These are phyloP conservation scores for Pseudohyphozyma bogoriensis DNA, from an alignment of 768 basidiomycete species.

Conservation along the genomic window DNA sequence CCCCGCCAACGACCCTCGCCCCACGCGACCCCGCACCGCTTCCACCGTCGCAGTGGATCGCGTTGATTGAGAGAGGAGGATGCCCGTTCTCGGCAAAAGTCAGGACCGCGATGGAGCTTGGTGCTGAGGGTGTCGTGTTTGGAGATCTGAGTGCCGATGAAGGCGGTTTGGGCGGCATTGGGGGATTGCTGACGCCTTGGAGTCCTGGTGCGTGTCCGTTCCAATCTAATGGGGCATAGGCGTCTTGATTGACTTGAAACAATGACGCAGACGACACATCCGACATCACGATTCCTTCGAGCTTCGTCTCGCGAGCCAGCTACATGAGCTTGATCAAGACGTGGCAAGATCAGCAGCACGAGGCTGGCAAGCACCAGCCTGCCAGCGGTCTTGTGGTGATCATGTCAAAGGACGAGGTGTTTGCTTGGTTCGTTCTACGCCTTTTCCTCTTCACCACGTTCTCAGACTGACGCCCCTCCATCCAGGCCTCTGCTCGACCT, in stretches of 20 bases:
- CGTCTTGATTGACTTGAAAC: background rate
- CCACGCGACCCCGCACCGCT: too few relatives aligned
- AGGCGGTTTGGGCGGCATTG: constrained; percentile 52
- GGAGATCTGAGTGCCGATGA: constrained; percentile 57
- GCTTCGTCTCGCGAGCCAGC: constrained; percentile 77
- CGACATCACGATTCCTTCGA: constrained; percentile 71
- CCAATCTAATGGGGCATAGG: constrained; percentile 7
- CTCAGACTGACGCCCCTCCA: constrained; percentile 75
- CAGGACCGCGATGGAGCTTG: constrained; percentile 53
- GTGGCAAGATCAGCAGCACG: constrained; percentile 39
- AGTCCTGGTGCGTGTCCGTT: constrained; percentile 56
- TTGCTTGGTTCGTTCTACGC: constrained; percentile 54
- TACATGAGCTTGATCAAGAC: constrained; percentile 50
- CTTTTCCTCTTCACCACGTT: constrained; percentile 54
- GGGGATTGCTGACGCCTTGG: constrained; percentile 72
- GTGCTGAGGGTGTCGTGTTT: constrained; percentile 82
- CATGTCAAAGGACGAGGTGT: constrained; percentile 43
- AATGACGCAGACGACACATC: constrained; percentile 56
- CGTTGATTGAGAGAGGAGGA: constrained; percentile 74
- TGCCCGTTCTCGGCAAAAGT: constrained; percentile 89
- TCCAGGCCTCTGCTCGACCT: constrained; percentile 42
- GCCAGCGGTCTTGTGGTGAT: constrained; percentile 35
- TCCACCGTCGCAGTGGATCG: constrained; percentile 69
- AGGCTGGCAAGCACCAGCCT: constrained; percentile 47
- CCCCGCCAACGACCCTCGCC: background rate